Conservation (phyloP, 176 grass and related monocot genomes). For the Aegilops sharonensis region DNA sequence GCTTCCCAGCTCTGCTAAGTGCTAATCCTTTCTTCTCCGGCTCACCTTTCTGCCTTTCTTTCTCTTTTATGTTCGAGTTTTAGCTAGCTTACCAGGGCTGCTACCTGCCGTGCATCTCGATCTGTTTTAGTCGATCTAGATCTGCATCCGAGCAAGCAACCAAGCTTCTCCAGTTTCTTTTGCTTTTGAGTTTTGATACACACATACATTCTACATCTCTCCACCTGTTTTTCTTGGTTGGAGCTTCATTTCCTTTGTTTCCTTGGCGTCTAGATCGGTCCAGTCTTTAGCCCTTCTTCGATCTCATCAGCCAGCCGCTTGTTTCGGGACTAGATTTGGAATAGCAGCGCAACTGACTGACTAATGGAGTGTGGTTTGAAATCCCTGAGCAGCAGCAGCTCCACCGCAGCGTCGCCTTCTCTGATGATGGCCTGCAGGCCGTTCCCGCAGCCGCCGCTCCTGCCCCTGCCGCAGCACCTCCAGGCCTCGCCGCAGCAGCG, state of each 20-base stretch:
- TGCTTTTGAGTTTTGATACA: not conserved
- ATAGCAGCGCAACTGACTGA: too few species aligned
- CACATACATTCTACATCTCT: not conserved
- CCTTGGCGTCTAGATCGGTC: too few species aligned
- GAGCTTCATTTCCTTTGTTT: not conserved
- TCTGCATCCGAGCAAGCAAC: not conserved
- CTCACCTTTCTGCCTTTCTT: not conserved
- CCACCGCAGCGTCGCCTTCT: not conserved
- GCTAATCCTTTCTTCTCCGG: too few species aligned
- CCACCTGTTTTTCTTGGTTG: not conserved
- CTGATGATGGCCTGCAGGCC: slow-evolving; percentile 19
- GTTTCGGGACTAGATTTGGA: not conserved
- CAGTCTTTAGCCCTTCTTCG: too few species aligned
- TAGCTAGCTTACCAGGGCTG: not conserved
- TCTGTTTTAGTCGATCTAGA: slow-evolving; percentile 42
- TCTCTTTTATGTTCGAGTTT: not conserved
- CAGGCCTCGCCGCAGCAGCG: not conserved
- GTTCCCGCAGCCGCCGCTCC: slow-evolving; percentile 39
- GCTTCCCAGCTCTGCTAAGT: not conserved
- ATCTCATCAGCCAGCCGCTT: not conserved
- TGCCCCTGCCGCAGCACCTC: slow-evolving; percentile 41
- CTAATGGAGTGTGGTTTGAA: slow-evolving; percentile 33
- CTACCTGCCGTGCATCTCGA: not conserved
- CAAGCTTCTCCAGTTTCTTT: not conserved
- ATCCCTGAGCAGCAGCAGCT: slow-evolving; percentile 26